Conservation (phyloP, 768 basidiomycete genomes). For the Leccinum disarticulatum region DNA sequence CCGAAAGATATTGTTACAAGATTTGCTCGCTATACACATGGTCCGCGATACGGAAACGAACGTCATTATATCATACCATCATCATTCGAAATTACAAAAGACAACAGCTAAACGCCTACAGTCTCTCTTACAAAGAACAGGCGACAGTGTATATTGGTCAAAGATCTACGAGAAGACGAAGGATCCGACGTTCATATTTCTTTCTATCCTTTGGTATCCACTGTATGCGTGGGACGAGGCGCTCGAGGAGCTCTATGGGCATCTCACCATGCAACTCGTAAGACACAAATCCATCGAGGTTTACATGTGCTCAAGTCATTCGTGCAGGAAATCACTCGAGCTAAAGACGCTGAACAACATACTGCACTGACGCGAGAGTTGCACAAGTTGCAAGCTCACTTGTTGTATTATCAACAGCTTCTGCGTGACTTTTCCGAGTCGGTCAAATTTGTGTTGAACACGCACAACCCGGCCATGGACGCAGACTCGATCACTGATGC, state of each 20-base stretch:
- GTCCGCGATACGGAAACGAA: slow-evolving; percentile 28
- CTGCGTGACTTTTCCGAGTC: slow-evolving; percentile 55
- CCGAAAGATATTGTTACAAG: slow-evolving; percentile 36
- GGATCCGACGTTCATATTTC: slow-evolving; percentile 36
- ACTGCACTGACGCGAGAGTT: slow-evolving; percentile 49
- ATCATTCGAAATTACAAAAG: slow-evolving; percentile 23
- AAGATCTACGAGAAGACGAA: slow-evolving; percentile 32
- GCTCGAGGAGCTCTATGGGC: slow-evolving; percentile 49
- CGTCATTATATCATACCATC: slow-evolving; percentile 39
- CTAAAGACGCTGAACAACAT: slow-evolving; percentile 35
- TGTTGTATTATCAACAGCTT: slow-evolving; percentile 54
- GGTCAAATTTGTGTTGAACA: slow-evolving; percentile 47
- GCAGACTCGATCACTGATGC: slow-evolving; percentile 10
- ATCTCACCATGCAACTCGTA: slow-evolving; percentile 49
- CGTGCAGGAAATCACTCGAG: slow-evolving; percentile 41
- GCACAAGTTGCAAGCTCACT: slow-evolving; percentile 56
- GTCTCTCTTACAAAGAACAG: slow-evolving; percentile 33
- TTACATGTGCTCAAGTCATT: neutral
- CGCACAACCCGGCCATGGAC: slow-evolving; percentile 50
- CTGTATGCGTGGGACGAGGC: slow-evolving; percentile 64
- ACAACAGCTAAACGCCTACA: slow-evolving; percentile 30
- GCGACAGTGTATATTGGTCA: slow-evolving; percentile 38
- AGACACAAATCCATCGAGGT: neutral
- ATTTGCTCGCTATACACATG: slow-evolving; percentile 42
- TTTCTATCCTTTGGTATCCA: slow-evolving; percentile 55